These are phyloP conservation scores for Colletotrichum plurivorum DNA, from an alignment of 2,329 filamentous ascomycete species.

Conservation along the genomic window DNA sequence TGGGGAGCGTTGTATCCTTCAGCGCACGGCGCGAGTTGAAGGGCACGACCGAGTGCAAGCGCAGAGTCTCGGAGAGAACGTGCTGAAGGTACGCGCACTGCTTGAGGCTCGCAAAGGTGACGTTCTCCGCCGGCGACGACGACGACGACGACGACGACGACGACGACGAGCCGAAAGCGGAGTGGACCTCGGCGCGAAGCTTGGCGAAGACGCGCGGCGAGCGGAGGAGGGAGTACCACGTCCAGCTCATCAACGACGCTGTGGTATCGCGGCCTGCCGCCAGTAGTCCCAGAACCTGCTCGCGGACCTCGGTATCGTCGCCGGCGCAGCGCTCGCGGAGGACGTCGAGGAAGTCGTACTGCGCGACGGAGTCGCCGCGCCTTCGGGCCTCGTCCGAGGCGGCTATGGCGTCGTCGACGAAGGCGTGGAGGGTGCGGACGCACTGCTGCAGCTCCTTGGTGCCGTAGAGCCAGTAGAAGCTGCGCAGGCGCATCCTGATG, in stretches of 20 bases:
- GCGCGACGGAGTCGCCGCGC: conserved; percentile 19
- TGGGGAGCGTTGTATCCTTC: conserved; percentile 50
- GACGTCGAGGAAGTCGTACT: conserved; percentile 40
- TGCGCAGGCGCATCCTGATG: conserved; percentile 31
- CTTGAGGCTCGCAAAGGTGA: conserved; percentile 43
- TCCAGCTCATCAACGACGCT: conserved; percentile 42
- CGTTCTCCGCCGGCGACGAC: background rate
- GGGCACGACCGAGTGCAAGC: conserved; percentile 53
- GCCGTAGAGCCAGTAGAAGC: conserved; percentile 33
- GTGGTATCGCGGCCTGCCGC: conserved; percentile 46
- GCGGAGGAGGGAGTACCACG: conserved; percentile 42
- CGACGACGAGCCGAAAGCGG: conserved; percentile 16
- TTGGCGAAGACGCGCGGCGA: conserved; percentile 31
- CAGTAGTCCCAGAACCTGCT: conserved; percentile 29
- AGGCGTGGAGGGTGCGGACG: conserved; percentile 27
- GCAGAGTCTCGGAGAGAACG: conserved; percentile 47
- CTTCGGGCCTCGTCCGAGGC: conserved; percentile 22
- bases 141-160: background rate
- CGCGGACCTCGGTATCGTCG: conserved; percentile 27
- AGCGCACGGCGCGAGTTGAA: conserved; percentile 49
- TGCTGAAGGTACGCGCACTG: conserved; percentile 45
- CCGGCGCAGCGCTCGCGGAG: conserved; percentile 34
- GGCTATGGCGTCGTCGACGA: conserved; percentile 40
- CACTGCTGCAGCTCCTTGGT: background rate
- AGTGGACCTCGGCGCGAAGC: conserved; percentile 39